Conservation (phyloP, 352 stramenopile species). For the Globisporangium cystogenes region DNA sequence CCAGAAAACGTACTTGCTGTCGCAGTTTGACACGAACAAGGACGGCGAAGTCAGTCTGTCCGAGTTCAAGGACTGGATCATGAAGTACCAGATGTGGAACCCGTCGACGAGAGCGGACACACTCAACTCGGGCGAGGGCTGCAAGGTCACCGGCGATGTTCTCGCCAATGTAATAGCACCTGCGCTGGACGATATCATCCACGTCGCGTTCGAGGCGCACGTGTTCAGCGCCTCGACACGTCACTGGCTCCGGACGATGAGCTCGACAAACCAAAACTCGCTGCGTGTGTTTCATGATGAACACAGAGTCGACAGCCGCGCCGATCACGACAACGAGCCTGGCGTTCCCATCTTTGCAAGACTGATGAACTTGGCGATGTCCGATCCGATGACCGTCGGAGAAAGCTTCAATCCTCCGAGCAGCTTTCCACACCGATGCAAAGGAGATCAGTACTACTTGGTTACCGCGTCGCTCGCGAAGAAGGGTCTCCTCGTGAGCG, state of each 20-base stretch:
- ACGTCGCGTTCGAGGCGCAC: slow-evolving; percentile 28
- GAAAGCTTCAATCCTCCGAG: slow-evolving; percentile 17
- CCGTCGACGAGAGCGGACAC: slow-evolving; percentile 5
- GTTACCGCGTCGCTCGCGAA: slow-evolving; percentile 31
- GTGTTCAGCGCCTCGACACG: slow-evolving; percentile 23
- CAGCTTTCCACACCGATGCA: slow-evolving; percentile 27
- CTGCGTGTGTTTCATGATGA: slow-evolving; percentile 8
- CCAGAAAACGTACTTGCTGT: slow-evolving; percentile 43
- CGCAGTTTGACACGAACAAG: slow-evolving; percentile 64
- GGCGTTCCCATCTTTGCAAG: slow-evolving; percentile 42
- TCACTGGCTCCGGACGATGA: slow-evolving; percentile 35
- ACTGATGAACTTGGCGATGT: slow-evolving; percentile 28
- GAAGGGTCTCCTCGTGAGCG: slow-evolving; percentile 30
- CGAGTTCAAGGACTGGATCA: slow-evolving; percentile 69
- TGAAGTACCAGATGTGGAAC: slow-evolving; percentile 55
- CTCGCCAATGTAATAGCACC: slow-evolving; percentile 27
- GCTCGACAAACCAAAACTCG: slow-evolving; percentile 13
- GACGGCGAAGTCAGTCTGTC: slow-evolving; percentile 60
- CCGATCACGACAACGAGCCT: slow-evolving; percentile 3
- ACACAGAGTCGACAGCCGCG: slow-evolving; percentile 1
- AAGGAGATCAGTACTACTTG: slow-evolving; percentile 41
- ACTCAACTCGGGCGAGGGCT: not conserved
- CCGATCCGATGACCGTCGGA: slow-evolving; percentile 10
- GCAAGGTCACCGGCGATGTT: slow-evolving; percentile 14
- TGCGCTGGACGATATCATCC: slow-evolving; percentile 35